Conservation (phyloP, 2,329 filamentous ascomycete species). For the Diplodia intermedia region DNA sequence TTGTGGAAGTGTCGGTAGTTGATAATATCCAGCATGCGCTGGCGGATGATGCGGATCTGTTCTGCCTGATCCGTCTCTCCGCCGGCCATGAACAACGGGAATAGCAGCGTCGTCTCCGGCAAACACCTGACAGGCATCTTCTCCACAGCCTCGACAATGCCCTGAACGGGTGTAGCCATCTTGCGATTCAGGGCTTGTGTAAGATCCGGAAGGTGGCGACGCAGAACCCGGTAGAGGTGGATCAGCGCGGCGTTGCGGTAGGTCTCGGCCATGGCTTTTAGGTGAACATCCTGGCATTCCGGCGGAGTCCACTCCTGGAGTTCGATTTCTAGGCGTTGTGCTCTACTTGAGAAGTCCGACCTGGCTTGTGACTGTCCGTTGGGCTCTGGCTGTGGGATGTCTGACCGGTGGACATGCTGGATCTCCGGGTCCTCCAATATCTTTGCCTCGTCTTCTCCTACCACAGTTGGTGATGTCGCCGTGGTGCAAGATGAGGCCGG, state of each 20-base stretch:
- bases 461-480: neutral
- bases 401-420: slow-evolving; percentile 12
- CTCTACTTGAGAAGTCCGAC: slow-evolving; percentile 29
- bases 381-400: neutral
- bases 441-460: slow-evolving; percentile 18
- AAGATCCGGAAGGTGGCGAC: slow-evolving; percentile 27
- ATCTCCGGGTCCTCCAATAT: slow-evolving; percentile 16
- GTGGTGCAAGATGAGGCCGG: slow-evolving; percentile 9
- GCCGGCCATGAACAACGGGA: slow-evolving; percentile 31
- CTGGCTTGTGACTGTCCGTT: slow-evolving; percentile 18
- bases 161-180: slow-evolving; percentile 26
- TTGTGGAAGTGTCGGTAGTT: slow-evolving; percentile 32
- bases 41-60: slow-evolving; percentile 30
- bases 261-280: slow-evolving; percentile 28
- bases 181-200: slow-evolving; percentile 28
- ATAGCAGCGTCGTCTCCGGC: slow-evolving; percentile 27
- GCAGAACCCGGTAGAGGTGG: slow-evolving; percentile 29
- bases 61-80: slow-evolving; percentile 25
- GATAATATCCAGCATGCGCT: slow-evolving; percentile 28
- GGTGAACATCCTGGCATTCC: slow-evolving; percentile 30
- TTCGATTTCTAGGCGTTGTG: slow-evolving; percentile 21
- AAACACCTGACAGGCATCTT: slow-evolving; percentile 32
- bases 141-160: slow-evolving; percentile 27
- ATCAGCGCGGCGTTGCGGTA: slow-evolving; percentile 32
- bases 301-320: slow-evolving; percentile 29